A percentile compares a stretch with the other conserved stretches of the same genome.
Evolutionary conservation across 2,329 filamentous ascomycete genomes (phyloP).

Genomic region (Trichophyton mentagrophytes): DNA sequence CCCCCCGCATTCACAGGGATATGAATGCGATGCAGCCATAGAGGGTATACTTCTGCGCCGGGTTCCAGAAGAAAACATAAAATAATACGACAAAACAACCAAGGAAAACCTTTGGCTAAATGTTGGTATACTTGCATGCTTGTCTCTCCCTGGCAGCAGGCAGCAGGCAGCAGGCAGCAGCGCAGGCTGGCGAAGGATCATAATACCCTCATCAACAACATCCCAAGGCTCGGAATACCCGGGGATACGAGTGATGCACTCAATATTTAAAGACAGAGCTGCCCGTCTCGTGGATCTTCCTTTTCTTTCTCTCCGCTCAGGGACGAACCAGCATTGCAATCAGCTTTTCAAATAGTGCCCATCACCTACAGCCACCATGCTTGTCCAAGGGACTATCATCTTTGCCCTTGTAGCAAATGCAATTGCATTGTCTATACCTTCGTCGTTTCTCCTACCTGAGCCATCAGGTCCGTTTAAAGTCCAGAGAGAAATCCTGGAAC

Average conservation of each 20-base stretch:
- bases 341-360: not conserved
- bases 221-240: not conserved
- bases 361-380: not conserved
- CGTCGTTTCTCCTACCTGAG: constrained; percentile 6
- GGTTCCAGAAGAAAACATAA: too few relatives aligned
- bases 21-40: too few relatives aligned
- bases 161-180: not conserved
- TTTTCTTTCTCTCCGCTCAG: not conserved
- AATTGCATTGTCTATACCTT: not conserved
- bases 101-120: too few relatives aligned
- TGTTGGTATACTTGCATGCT: not conserved
- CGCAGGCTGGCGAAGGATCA: not conserved
- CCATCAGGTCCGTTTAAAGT: constrained; percentile 6
- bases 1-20: too few relatives aligned
- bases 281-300: not conserved
- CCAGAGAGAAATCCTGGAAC: constrained; percentile 5
- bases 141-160: not conserved
- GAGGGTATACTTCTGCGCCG: too few relatives aligned
- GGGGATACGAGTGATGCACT: not conserved
- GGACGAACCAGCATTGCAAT: not conserved
- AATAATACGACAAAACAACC: too few relatives aligned
- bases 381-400: not conserved
- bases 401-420: not conserved
- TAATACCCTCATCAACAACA: not conserved
- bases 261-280: not conserved